Evolutionary conservation across 208 protist species (phyloP).

Genomic region (Wallacemonas sp.): DNA sequence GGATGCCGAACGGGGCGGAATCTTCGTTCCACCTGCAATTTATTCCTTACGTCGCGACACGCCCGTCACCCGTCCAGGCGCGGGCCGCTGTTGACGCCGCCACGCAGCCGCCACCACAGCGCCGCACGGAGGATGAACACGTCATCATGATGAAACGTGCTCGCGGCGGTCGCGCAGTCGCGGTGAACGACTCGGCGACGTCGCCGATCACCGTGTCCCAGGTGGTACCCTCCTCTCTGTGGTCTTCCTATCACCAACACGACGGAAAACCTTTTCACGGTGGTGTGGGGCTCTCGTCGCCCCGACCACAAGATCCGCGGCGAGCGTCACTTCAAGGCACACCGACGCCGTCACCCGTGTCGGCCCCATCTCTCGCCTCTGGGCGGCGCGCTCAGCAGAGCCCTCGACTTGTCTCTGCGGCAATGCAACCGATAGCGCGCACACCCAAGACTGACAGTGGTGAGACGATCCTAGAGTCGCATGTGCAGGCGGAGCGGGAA

Average conservation of each 20-base stretch:
- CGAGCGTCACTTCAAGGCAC: no score
- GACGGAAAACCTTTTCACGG: no score
- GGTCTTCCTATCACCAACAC: not conserved
- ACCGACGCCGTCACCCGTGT: no score
- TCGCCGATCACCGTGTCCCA: not conserved
- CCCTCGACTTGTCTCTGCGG: not conserved
- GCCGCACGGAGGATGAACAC: no score
- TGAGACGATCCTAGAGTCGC: no score
- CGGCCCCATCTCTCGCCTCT: no score
- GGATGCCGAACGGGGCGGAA: no score
- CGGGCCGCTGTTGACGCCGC: not conserved
- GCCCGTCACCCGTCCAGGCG: not conserved
- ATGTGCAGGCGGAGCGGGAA: no score
- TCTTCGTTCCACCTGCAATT: not conserved
- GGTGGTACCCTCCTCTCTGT: not conserved
- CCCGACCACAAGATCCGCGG: no score
- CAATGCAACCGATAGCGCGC: no score
- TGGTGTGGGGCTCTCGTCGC: no score
- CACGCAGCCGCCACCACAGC: not conserved
- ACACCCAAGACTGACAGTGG: no score
- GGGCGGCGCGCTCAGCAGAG: not conserved
- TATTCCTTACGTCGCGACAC: slow-evolving; percentile 1
- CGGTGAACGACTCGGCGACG: slow-evolving; percentile 1
- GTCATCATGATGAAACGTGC: not conserved
- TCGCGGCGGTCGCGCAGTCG: not conserved